phyloP scores from a whole-genome alignment of 2,329 filamentous ascomycete genomes.

The Fusarium camptoceras region DNA sequence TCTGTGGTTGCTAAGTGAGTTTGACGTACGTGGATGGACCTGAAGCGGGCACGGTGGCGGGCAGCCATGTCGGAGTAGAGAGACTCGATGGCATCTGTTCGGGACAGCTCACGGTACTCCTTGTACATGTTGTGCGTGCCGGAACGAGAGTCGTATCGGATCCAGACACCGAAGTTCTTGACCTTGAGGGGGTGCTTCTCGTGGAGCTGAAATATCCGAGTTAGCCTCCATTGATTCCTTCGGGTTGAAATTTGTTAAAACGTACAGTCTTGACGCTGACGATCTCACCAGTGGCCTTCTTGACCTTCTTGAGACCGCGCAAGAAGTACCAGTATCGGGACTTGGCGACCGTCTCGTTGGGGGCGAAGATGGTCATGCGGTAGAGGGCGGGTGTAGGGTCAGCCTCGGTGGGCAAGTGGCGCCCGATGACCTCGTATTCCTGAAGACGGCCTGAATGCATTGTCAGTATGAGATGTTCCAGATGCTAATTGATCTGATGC shows the following conservation, averaged over 20 bases:
- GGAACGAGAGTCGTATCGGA: constrained; percentile 99
- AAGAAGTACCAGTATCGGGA: constrained; percentile 99
- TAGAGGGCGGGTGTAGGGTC: constrained; percentile 98
- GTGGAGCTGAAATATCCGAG: constrained; percentile 75
- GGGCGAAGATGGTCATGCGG: constrained; percentile 99
- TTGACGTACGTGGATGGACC: constrained; percentile 93
- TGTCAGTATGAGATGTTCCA: constrained; percentile 48
- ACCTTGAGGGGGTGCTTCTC: constrained; percentile 99
- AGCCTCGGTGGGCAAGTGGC: constrained; percentile 96
- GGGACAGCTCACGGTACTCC: constrained; percentile 99
- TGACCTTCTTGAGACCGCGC: constrained; percentile 99
- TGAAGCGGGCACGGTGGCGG: constrained; percentile 95
- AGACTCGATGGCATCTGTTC: constrained; percentile 93
- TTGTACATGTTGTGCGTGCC: constrained; percentile 99
- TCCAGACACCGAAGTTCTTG: constrained; percentile 99
- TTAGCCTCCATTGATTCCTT: neutral
- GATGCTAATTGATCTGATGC: constrained; percentile 16
- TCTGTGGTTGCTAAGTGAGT: neutral
- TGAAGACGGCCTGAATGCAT: constrained; percentile 87
- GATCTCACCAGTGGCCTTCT: constrained; percentile 99
- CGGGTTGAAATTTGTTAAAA: constrained; percentile 42
- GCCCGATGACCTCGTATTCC: constrained; percentile 99
- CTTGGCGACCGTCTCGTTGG: constrained; percentile 98
- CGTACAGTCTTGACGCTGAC: constrained; percentile 95
- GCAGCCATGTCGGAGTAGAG: constrained; percentile 99